phyloP scores from a whole-genome alignment of 139 green algal species.

The Medakamo hakoo region DNA sequence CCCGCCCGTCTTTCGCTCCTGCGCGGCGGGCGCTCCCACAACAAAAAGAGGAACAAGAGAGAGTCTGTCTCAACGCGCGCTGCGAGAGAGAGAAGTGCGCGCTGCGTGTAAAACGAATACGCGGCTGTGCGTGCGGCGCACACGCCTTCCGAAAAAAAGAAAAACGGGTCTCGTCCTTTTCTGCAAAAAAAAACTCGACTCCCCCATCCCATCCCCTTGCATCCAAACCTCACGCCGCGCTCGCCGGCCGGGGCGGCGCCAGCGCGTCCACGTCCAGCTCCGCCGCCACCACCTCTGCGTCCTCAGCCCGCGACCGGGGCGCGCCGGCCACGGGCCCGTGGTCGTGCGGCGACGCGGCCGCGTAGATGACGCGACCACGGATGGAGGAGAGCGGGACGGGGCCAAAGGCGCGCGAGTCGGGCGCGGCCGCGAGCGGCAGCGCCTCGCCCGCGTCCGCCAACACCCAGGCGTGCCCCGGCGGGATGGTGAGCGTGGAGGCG shows the following conservation, averaged over 20 bases:
- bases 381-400: not conserved
- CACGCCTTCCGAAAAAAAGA: not conserved
- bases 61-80: not conserved
- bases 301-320: not conserved
- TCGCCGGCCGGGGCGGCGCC: no score
- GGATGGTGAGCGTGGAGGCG: not conserved
- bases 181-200: not conserved
- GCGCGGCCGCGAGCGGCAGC: not conserved
- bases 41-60: not conserved
- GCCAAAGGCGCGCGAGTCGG: not conserved
- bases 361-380: not conserved
- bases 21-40: no score
- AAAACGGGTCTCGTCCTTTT: not conserved
- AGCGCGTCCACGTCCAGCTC: not conserved
- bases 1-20: no score
- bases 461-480: not conserved
- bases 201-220: no score
- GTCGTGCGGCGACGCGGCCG: not conserved
- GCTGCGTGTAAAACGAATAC: no score
- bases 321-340: not conserved
- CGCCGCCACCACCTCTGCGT: not conserved
- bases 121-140: no score
- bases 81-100: not conserved
- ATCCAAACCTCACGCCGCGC: no score
- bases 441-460: not conserved